A percentile compares a stretch with the other conserved stretches of the same genome.
phyloP scores from a whole-genome alignment of 2,329 filamentous ascomycete genomes.

The Fusarium proliferatum region DNA sequence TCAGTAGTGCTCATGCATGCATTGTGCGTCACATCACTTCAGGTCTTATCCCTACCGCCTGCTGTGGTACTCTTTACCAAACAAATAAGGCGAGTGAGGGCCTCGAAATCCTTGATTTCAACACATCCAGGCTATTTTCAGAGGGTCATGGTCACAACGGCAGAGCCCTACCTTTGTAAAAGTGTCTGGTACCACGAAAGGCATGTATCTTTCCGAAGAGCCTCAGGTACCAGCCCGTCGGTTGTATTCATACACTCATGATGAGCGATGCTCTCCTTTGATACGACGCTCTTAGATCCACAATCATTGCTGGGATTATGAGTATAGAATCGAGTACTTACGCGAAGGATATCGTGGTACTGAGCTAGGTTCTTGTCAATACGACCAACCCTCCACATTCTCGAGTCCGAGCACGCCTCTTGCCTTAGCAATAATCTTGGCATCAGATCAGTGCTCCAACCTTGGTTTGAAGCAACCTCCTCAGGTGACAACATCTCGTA shows the following conservation, averaged over 20 bases:
- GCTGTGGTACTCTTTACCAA: neutral
- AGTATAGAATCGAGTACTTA: neutral
- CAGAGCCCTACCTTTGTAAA: neutral
- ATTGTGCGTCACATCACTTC: neutral
- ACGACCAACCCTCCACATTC: neutral
- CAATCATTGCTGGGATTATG: neutral
- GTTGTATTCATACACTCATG: neutral
- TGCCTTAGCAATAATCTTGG: neutral
- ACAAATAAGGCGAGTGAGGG: neutral
- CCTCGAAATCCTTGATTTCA: neutral
- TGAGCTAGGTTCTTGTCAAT: neutral
- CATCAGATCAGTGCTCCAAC: neutral
- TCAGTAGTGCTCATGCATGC: neutral
- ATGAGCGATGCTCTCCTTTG: neutral
- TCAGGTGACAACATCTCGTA: neutral
- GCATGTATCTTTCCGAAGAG: neutral
- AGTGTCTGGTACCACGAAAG: neutral
- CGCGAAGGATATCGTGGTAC: neutral
- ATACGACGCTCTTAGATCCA: neutral
- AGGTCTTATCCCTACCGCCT: constrained; percentile 8
- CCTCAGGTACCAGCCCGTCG: neutral
- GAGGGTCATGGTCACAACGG: neutral
- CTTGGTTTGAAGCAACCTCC: neutral
- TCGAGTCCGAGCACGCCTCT: neutral
- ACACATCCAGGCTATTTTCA: neutral